Evolutionary conservation across 257 asterid species (phyloP), one percentile per base, ranked within the genome.

Genomic region (Primulina tabacum): DNA sequence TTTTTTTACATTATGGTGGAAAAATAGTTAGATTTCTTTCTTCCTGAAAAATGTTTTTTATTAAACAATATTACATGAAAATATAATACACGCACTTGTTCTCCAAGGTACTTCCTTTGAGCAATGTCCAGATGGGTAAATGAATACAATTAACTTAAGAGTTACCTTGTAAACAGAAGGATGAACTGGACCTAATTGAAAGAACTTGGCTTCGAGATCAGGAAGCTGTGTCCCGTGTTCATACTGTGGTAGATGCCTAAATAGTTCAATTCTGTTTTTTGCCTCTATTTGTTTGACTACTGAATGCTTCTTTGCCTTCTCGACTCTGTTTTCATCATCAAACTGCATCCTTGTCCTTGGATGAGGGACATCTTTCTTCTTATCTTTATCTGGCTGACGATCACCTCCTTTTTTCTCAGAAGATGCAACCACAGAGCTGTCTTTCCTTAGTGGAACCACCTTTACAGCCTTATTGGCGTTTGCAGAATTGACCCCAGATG

Each of bases 291-390:
- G 97, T 78, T 89, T 93, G 29, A 93, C 95, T 4, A 90, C 95
- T 0, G 90, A 83, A 9, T 96, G 96, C 77, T 90, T 93, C 84
- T 90, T 90, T 57, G 97, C 97, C 88, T 93, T 93, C 77, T 86
- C 97, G 75, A 93, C 97, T 69, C 90, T 86, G 76, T 73, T 86
- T 77, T 86, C 84, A 65, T 93, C 99, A 74, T 93, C 99, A 83
- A 93, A 93, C 78, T 93, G 99, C 97, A 93, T 84, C 30, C 97
- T 50, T 14, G 8, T 17, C 21, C 57, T 88, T 0, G 97, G 99
- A 81, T 90, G 97, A 73, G 96, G 95, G 62, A 75, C 91, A 61
- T 90, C 97, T 82, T 93, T 93, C 84, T 93, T 93, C 84, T 90
- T 86, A 75, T 93, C 97, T 87, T 93, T 93, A 73, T 93, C 98